phyloP scores from a whole-genome alignment of 441 rosid genomes.

The Jatropha podagrica region DNA sequence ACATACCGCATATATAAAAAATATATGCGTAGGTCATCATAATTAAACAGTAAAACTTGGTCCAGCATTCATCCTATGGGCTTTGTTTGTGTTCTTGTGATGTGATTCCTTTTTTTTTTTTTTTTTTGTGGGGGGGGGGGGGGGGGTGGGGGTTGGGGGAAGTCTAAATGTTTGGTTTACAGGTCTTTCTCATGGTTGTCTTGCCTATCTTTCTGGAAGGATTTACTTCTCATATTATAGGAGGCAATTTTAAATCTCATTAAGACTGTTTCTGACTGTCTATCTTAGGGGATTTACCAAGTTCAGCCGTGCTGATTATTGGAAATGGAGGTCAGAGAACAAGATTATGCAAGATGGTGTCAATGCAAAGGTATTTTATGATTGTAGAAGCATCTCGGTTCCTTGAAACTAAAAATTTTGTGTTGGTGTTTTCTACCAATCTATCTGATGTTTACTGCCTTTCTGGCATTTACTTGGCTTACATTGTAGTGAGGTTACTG shows the following conservation, averaged over 20 bases:
- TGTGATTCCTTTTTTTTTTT: too few species aligned
- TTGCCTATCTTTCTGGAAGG: too few species aligned
- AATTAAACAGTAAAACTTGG: too few species aligned
- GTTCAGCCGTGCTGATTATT: constrained; percentile 66
- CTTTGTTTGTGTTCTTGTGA: too few species aligned
- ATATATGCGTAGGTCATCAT: too few species aligned
- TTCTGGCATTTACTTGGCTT: not conserved
- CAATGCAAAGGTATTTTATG: constrained; percentile 66
- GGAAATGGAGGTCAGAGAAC: constrained; percentile 62
- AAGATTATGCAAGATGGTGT: constrained; percentile 77
- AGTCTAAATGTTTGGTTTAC: too few species aligned
- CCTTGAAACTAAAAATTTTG: not conserved
- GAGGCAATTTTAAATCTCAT: not conserved
- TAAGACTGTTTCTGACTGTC: not conserved
- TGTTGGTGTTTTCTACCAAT: not conserved
- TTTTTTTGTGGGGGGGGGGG: too few species aligned
- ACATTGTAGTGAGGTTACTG: too few species aligned
- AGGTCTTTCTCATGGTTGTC: too few species aligned
- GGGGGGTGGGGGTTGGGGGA: too few species aligned
- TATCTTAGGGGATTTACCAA: constrained; percentile 84
- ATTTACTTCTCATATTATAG: not conserved
- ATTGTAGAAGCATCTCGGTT: not conserved
- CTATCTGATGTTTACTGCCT: not conserved
- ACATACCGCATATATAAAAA: not conserved
- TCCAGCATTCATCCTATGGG: too few species aligned